Conservation (phyloP, 148 eudicot genomes). For the Silene latifolia region DNA sequence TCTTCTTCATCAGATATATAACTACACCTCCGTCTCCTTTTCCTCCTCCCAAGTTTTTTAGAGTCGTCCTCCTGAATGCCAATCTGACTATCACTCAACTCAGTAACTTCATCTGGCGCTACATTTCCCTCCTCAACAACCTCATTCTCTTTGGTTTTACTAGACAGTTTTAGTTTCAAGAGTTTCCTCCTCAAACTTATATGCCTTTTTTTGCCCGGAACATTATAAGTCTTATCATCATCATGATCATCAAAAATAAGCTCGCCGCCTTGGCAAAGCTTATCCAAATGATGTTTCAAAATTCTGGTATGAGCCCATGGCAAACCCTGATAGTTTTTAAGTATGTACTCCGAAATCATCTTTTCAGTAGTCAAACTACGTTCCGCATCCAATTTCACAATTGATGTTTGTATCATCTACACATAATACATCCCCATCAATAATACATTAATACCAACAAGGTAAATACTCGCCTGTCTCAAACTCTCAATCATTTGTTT, state of each 20-base stretch:
- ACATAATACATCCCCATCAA: conserved; percentile 7
- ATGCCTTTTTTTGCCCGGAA: not conserved
- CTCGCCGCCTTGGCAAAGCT: conserved; percentile 46
- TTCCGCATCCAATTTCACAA: conserved; percentile 42
- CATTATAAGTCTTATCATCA: conserved; percentile 3
- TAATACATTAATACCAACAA: not conserved
- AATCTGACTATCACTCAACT: conserved; percentile 2
- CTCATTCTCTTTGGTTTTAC: conserved; percentile 9
- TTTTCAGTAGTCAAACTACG: conserved; percentile 46
- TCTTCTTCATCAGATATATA: conserved; percentile 9
- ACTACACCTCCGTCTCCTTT: conserved; percentile 9
- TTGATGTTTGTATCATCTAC: conserved; percentile 62
- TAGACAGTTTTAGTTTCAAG: not conserved
- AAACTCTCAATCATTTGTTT: too few relatives aligned
- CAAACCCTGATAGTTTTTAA: conserved; percentile 37
- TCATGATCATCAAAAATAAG: conserved; percentile 18
- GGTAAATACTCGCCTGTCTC: not conserved
- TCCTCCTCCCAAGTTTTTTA: not conserved
- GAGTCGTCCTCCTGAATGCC: conserved; percentile 9
- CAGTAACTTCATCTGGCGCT: not conserved
- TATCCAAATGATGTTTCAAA: conserved; percentile 44
- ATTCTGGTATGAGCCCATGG: conserved; percentile 55
- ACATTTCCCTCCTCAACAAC: not conserved
- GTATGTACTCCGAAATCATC: conserved; percentile 44
- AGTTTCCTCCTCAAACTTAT: conserved; percentile 1